Base-by-base conservation (phyloP, 331 rosid genomes). In the Pyrus hybrid region DNA sequence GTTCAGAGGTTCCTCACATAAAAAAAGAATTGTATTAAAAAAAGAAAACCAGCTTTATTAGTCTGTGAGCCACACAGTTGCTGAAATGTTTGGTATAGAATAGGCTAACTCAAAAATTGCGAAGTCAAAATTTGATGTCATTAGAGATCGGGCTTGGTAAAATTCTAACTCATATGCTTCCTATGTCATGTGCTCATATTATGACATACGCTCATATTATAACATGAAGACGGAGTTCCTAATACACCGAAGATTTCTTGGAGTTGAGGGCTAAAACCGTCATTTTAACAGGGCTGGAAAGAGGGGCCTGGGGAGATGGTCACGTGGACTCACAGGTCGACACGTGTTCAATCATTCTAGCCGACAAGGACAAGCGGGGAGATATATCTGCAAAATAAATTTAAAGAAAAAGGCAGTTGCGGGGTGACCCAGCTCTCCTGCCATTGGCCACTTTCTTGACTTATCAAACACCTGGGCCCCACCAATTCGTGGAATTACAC, bases 401-500 rank as follows among this genome's bases (percentile, higher is more conserved):
- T 87, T 78, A 81, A 83, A 76, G 70, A 71, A 81, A 85, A 75
- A 71, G 80, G 79, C 61, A 12, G 89, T 90, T 92, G 85, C 84
- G 91, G 67, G 72, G 32, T 30, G 81, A 77, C 71, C 77, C 80
- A 13, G 67, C 90, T 79, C 87, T 88, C 70, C 68, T 79, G n/a
- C 53, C 20, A 90, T 93, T 93, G 90, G 97, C 17, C 72, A 17
- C 80, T 79, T 84, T 76, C 78, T 93, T 93, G 97, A 93, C 94
- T 78, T 87, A 69, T n/a, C 25, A 16, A 4, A 35, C 84, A 86
- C 87, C 83, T 82, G 96, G 97, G 93, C 1, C 96, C 96, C 91
- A 0, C 17, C 76, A 16, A 81, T 72, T 88, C 88, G 90, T 84
- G 81, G 85, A 75, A 77, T 83, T 75, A 83, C 90, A 85, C 88